These are phyloP conservation scores for Naematelia encephala DNA, from an alignment of 768 basidiomycete species.

Conservation along the genomic window DNA sequence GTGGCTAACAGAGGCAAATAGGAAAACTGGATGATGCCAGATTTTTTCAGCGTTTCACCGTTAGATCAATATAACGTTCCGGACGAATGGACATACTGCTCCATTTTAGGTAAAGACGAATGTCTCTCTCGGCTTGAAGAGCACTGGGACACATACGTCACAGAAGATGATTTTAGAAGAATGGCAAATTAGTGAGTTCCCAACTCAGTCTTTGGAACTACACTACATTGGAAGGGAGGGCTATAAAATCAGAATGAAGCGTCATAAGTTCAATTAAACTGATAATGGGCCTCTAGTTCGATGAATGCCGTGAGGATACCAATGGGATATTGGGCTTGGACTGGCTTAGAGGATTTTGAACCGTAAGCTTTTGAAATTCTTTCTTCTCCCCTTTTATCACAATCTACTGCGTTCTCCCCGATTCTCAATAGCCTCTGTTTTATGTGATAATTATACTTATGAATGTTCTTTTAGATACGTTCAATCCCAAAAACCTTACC, in stretches of 20 bases:
- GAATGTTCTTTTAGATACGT: slow-evolving; percentile 6
- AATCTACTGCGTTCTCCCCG: too few species aligned
- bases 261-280: too few species aligned
- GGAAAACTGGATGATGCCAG: slow-evolving; percentile 47
- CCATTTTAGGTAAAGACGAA: slow-evolving; percentile 28
- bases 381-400: background rate
- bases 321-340: slow-evolving; percentile 41
- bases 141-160: slow-evolving; percentile 43
- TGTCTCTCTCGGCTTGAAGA: slow-evolving; percentile 22
- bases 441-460: background rate
- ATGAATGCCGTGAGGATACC: slow-evolving; percentile 44
- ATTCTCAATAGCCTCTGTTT: background rate
- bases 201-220: background rate
- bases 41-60: slow-evolving; percentile 24
- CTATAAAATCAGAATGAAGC: too few species aligned
- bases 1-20: background rate
- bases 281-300: slow-evolving; percentile 4
- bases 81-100: slow-evolving; percentile 38
- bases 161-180: slow-evolving; percentile 41
- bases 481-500: slow-evolving; percentile 32
- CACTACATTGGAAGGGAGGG: too few species aligned
- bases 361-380: too few species aligned
- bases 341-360: slow-evolving; percentile 29
- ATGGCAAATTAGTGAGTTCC: slow-evolving; percentile 25
- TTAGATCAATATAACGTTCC: slow-evolving; percentile 19